These are phyloP conservation scores for Aspergillus tanneri DNA, from an alignment of 2,329 filamentous ascomycete species.

Conservation along the genomic window DNA sequence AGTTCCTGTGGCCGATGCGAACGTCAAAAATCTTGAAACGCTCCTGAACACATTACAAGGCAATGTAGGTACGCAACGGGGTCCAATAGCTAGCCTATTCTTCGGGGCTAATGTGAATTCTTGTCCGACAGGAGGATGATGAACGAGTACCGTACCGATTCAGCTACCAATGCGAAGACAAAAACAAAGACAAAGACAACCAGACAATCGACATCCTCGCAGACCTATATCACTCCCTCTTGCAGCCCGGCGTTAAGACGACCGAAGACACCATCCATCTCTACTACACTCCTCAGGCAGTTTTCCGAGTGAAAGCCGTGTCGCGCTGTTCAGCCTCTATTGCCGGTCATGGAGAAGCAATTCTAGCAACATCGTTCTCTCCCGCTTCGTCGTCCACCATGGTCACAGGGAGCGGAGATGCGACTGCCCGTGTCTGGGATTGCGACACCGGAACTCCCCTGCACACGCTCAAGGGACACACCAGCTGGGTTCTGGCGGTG, in stretches of 20 bases:
- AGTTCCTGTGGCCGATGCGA: conserved; percentile 80
- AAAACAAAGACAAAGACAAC: conserved; percentile 32
- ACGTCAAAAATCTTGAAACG: conserved; percentile 83
- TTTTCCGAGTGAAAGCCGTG: conserved; percentile 90
- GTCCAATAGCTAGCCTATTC: conserved; percentile 2
- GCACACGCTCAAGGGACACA: conserved; percentile 81
- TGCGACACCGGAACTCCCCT: conserved; percentile 88
- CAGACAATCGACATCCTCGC: conserved; percentile 47
- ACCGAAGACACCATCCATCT: conserved; percentile 64
- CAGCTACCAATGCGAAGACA: conserved; percentile 53
- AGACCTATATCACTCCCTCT: conserved; percentile 52
- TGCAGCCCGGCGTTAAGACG: conserved; percentile 52
- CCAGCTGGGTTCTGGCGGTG: conserved; percentile 84
- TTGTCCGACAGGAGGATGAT: conserved; percentile 49
- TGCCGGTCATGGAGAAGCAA: conserved; percentile 86
- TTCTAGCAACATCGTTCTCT: conserved; percentile 81
- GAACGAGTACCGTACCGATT: conserved; percentile 67
- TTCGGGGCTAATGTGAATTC: conserved; percentile 4
- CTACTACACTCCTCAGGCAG: conserved; percentile 76
- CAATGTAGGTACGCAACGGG: conserved; percentile 53
- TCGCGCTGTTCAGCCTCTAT: conserved; percentile 87
- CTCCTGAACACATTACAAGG: conserved; percentile 81
- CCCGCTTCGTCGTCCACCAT: conserved; percentile 73
- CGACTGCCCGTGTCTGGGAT: conserved; percentile 90
- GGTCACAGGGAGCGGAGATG: conserved; percentile 87